These are phyloP conservation scores for Canna indica DNA, from an alignment of 176 grass and related monocot genomes.

Conservation along the genomic window DNA sequence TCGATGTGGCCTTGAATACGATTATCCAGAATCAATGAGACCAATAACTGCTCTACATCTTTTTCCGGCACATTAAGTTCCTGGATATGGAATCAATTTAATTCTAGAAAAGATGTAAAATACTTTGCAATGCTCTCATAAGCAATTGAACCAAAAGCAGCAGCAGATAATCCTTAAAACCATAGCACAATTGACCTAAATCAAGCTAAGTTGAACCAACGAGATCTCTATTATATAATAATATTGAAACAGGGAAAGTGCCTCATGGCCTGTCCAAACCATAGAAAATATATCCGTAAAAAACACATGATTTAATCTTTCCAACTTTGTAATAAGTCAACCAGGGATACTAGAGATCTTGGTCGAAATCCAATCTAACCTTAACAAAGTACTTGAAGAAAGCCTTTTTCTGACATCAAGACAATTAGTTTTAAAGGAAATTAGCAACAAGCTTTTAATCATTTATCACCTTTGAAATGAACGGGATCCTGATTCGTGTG, in stretches of 20 bases:
- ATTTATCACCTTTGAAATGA: constrained; percentile 75
- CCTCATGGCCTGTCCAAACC: too few species aligned
- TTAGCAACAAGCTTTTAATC: background rate
- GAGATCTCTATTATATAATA: background rate
- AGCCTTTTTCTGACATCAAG: background rate
- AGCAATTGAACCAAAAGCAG: background rate
- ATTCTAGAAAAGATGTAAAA: background rate
- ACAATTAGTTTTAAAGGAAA: background rate
- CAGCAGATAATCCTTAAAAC: background rate
- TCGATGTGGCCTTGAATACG: constrained; percentile 94
- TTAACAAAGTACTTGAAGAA: background rate
- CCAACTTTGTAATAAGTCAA: background rate
- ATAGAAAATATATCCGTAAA: too few species aligned
- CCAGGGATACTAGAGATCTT: background rate
- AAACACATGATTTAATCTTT: background rate
- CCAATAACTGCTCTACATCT: constrained; percentile 95
- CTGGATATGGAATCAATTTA: constrained; percentile 19
- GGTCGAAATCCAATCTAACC: background rate
- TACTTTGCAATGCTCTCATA: background rate
- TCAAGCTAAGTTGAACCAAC: background rate
- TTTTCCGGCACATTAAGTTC: constrained; percentile 94
- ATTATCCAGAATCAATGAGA: constrained; percentile 92
- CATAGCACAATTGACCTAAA: background rate
- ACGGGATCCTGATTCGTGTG: constrained; percentile 94
- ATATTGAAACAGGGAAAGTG: too few species aligned